A percentile compares a stretch with the other conserved stretches of the same genome.
Conservation (phyloP, 177 flowering plant genomes). For the Telopea speciosissima region DNA sequence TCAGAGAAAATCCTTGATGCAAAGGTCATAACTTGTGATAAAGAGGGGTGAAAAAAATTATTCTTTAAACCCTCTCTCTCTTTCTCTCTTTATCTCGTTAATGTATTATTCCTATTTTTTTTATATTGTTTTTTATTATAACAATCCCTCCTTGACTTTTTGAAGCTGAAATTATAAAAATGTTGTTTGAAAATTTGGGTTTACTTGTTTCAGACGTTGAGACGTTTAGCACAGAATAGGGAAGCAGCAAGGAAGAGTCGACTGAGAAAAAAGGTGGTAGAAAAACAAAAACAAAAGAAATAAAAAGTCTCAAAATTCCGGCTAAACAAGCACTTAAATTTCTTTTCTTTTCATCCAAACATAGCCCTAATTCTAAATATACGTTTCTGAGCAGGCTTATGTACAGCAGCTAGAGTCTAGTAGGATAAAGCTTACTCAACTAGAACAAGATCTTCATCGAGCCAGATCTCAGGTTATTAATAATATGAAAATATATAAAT, state of each 20-base stretch:
- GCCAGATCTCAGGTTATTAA: slow-evolving; percentile 81
- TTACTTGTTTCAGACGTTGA: slow-evolving; percentile 55
- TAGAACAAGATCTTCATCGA: slow-evolving; percentile 91
- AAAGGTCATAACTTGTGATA: slow-evolving; percentile 52
- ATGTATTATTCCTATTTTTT: too few species aligned
- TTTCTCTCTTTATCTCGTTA: background rate
- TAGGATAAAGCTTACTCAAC: slow-evolving; percentile 77
- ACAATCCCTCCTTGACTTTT: background rate
- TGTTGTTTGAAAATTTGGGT: slow-evolving; percentile 3
- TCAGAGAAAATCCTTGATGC: slow-evolving; percentile 70
- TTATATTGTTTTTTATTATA: background rate
- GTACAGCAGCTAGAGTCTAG: slow-evolving; percentile 94
- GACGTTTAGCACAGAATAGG: slow-evolving; percentile 95
- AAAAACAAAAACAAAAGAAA: too few species aligned
- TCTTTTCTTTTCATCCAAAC: background rate
- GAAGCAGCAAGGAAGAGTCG: slow-evolving; percentile 97
- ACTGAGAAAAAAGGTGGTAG: slow-evolving; percentile 72
- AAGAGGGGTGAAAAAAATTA: background rate
- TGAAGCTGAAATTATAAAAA: background rate
- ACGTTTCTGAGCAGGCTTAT: slow-evolving; percentile 53
- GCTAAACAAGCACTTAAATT: background rate
- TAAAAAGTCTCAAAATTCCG: background rate
- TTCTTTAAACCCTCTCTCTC: background rate
- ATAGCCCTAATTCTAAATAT: background rate
- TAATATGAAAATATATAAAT: too few species aligned